Conservation (phyloP, 139 green algal genomes). For the Cymbomonas tetramitiformis region DNA sequence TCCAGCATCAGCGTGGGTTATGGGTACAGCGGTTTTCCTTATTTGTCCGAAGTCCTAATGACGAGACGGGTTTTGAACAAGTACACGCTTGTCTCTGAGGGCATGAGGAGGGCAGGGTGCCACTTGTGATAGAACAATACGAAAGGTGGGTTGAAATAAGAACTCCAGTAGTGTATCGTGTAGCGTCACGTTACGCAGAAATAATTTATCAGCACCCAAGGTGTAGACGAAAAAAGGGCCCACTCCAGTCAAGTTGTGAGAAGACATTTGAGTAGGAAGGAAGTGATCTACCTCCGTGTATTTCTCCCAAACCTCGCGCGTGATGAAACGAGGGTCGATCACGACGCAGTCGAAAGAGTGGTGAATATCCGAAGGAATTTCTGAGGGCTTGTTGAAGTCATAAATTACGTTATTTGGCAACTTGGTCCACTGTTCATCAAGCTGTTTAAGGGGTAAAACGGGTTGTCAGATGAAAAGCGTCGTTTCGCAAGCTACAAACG, state of each 20-base stretch:
- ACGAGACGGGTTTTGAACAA: too few relatives aligned
- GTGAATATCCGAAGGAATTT: constrained; percentile 33
- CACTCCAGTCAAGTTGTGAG: not conserved
- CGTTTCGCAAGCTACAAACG: too few relatives aligned
- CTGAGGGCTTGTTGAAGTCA: constrained; percentile 48
- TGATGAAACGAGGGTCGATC: constrained; percentile 59
- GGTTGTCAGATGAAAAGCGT: too few relatives aligned
- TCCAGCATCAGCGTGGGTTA: too few relatives aligned
- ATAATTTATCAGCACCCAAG: not conserved
- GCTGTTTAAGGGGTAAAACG: constrained; percentile 11
- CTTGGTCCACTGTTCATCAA: constrained; percentile 45
- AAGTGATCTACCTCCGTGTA: constrained; percentile 26
- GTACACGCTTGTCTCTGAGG: too few relatives aligned
- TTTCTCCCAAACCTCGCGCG: constrained; percentile 46
- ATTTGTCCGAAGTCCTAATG: too few relatives aligned
- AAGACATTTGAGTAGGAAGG: not conserved
- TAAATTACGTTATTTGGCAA: constrained; percentile 44
- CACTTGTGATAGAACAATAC: too few relatives aligned
- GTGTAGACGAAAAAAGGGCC: not conserved
- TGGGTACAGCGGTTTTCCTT: too few relatives aligned
- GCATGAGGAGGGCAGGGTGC: too few relatives aligned
- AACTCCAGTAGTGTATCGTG: too few relatives aligned
- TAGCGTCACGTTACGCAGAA: too few relatives aligned
- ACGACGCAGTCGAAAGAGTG: constrained; percentile 46
- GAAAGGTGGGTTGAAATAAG: too few relatives aligned